Percentiles rank a stretch among this genome's conserved stretches.
phyloP scores from a whole-genome alignment of 345 rosid species.

The Psidium guajava region DNA sequence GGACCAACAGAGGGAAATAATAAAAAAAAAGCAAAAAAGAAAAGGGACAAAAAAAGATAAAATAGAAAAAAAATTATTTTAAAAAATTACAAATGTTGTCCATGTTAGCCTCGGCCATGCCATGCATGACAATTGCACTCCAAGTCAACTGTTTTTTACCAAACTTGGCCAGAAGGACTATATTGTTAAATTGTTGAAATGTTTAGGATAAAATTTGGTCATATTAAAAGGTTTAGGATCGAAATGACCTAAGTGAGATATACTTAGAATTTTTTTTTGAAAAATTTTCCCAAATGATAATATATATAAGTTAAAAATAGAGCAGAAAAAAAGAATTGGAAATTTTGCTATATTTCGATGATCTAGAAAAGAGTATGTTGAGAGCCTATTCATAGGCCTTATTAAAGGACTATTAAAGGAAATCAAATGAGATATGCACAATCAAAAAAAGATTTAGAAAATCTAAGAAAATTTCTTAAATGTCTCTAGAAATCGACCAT shows the following conservation, averaged over 20 bases:
- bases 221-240: not conserved
- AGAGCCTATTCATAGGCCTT: too few species aligned
- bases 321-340: too few species aligned
- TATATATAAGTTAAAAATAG: not conserved
- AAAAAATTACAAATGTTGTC: not conserved
- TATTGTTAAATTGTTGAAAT: not conserved
- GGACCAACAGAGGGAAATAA: not conserved
- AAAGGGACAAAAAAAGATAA: accelerated
- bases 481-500: too few species aligned
- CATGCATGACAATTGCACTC: not conserved
- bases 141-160: not conserved
- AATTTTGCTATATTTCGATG: too few species aligned
- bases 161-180: not conserved
- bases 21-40: accelerated
- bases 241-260: not conserved
- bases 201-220: not conserved
- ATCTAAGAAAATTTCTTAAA: too few species aligned
- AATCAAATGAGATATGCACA: too few species aligned
- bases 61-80: not conserved
- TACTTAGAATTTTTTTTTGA: not conserved
- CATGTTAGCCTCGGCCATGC: accelerated
- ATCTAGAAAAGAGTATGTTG: too few species aligned
- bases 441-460: too few species aligned
- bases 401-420: too few species aligned
- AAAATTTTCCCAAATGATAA: not conserved